phyloP scores from a whole-genome alignment of 2,329 filamentous ascomycete genomes.

The Curvularia hawaiiensis region DNA sequence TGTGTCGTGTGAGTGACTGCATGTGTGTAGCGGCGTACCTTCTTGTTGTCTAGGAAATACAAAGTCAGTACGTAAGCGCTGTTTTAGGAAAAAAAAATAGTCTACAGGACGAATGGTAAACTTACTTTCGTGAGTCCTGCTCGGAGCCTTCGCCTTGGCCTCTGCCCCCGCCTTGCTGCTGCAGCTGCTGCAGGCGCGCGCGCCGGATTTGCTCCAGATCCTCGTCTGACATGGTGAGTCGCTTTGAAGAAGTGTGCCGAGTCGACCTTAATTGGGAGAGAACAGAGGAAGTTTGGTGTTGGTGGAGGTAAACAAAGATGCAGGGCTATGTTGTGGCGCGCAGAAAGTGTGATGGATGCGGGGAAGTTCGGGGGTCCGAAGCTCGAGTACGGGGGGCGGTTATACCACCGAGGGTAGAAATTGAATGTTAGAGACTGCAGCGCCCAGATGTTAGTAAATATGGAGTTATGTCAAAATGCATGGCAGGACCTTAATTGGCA shows the following conservation, averaged over 20 bases:
- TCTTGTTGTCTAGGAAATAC: constrained; percentile 25
- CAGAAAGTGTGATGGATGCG: constrained; percentile 16
- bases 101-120: not conserved
- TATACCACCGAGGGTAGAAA: not conserved
- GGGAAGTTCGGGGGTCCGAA: constrained; percentile 19
- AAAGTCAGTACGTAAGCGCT: not conserved
- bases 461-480: not conserved
- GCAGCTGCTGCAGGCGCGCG: constrained; percentile 91
- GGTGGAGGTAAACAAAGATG: constrained; percentile 4
- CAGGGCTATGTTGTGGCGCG: not conserved
- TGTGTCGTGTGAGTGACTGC: not conserved
- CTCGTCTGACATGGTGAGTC: constrained; percentile 63
- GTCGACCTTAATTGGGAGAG: not conserved
- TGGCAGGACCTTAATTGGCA: not conserved
- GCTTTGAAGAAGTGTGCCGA: not conserved
- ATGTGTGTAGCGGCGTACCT: constrained; percentile 13
- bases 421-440: not conserved
- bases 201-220: constrained; percentile 84
- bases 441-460: not conserved
- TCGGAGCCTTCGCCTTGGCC: constrained; percentile 58
- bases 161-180: constrained; percentile 65
- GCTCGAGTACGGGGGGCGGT: not conserved
- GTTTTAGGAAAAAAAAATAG: not conserved
- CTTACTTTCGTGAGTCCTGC: constrained; percentile 64
- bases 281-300: not conserved